Conservation (phyloP, 163 green algal genomes). For the Scenedesmus sp. region DNA sequence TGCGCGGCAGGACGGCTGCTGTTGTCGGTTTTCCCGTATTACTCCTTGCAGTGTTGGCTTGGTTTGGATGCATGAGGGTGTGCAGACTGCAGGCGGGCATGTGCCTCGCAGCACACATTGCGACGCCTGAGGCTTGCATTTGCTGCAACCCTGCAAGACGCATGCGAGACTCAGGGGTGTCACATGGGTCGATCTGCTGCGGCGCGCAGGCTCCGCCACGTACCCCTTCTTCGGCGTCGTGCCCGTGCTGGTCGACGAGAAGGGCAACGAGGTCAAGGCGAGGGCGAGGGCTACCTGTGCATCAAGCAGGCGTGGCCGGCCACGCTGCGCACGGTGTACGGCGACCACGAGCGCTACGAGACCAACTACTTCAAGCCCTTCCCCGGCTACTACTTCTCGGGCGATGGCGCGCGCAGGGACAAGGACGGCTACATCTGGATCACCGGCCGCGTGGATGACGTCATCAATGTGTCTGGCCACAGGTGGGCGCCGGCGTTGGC, state of each 20-base stretch:
- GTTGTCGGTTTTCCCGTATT: neutral
- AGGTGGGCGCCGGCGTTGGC: too few relatives aligned
- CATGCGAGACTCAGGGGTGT: too few relatives aligned
- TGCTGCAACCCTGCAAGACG: too few relatives aligned
- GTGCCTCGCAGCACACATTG: too few relatives aligned
- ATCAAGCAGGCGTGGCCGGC: constrained; percentile 92
- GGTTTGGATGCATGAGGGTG: too few relatives aligned
- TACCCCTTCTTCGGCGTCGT: constrained; percentile 91
- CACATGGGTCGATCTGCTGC: too few relatives aligned
- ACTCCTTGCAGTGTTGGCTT: too few relatives aligned
- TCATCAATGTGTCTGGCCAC: constrained; percentile 95
- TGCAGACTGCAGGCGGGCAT: neutral
- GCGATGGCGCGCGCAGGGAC: constrained; percentile 90
- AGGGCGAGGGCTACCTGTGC: constrained; percentile 77
- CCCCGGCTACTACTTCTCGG: constrained; percentile 93
- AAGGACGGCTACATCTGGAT: constrained; percentile 97
- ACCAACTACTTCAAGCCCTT: constrained; percentile 78
- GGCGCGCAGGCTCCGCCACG: constrained; percentile 66
- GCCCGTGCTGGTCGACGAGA: constrained; percentile 84
- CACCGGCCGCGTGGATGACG: constrained; percentile 96
- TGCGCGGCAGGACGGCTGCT: constrained; percentile 51
- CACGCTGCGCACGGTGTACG: constrained; percentile 89
- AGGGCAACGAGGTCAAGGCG: constrained; percentile 85
- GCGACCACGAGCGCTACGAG: constrained; percentile 88
- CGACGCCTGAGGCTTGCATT: too few relatives aligned